These are phyloP conservation scores for Leucocoprinus leucothites DNA, from an alignment of 768 basidiomycete species.

Conservation along the genomic window DNA sequence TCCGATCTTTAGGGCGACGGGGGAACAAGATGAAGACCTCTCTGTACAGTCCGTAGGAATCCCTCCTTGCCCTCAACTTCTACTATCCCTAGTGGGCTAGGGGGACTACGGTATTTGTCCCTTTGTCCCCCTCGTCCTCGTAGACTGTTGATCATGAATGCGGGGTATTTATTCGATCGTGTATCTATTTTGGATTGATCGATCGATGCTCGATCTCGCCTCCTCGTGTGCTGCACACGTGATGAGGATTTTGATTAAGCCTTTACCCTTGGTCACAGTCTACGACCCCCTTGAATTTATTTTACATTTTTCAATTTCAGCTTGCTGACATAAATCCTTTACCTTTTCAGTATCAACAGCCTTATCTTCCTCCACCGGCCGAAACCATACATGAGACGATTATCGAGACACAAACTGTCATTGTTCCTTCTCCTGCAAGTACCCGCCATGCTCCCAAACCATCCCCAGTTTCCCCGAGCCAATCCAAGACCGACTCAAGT, in stretches of 20 bases:
- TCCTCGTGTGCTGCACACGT: conserved; percentile 33
- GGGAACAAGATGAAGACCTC: conserved; percentile 46
- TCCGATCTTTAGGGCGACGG: conserved; percentile 96
- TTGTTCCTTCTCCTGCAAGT: conserved; percentile 73
- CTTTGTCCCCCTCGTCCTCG: conserved; percentile 73
- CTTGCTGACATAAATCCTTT: conserved; percentile 32
- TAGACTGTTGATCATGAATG: conserved; percentile 35
- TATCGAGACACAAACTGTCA: conserved; percentile 63
- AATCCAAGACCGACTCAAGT: conserved; percentile 56
- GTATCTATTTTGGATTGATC: conserved; percentile 30
- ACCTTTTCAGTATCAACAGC: conserved; percentile 39
- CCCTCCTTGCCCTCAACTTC: conserved; percentile 44
- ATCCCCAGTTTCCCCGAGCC: conserved; percentile 59
- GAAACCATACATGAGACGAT: conserved; percentile 56
- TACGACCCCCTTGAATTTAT: conserved; percentile 14
- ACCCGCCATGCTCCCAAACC: conserved; percentile 75
- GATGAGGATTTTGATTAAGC: conserved; percentile 29
- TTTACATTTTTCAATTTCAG: conserved; percentile 11
- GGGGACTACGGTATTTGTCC: conserved; percentile 76
- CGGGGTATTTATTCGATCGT: conserved; percentile 32
- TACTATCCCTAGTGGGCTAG: conserved; percentile 87
- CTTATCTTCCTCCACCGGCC: conserved; percentile 40
- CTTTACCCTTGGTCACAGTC: conserved; percentile 34
- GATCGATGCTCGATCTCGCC: conserved; percentile 30
- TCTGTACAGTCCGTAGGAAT: conserved; percentile 71